Percentiles rank a stretch among this genome's conserved stretches.
These are phyloP conservation scores for Colletotrichum acutatum DNA, from an alignment of 2,329 filamentous ascomycete species.

Conservation along the genomic window DNA sequence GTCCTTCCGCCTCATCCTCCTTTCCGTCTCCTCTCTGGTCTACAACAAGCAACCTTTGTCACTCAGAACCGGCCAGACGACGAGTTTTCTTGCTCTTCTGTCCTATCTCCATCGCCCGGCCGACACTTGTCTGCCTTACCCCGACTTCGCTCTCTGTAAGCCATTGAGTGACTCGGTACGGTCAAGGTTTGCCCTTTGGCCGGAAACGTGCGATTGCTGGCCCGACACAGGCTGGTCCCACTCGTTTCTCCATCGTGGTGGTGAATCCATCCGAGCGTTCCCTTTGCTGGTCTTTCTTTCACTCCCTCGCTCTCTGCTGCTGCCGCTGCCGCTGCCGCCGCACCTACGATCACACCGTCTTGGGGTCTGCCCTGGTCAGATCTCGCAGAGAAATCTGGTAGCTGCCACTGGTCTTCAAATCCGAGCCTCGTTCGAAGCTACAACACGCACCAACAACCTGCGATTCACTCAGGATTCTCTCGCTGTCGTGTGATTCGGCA, in stretches of 20 bases:
- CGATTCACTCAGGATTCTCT: constrained; percentile 1
- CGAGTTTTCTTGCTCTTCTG: not conserved
- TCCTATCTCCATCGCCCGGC: not conserved
- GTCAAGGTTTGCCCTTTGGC: constrained; percentile 21
- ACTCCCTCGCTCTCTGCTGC: not conserved
- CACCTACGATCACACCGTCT: constrained; percentile 22
- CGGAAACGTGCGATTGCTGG: constrained; percentile 29
- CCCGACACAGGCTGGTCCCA: constrained; percentile 30
- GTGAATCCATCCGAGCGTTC: constrained; percentile 32
- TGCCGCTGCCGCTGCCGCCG: not conserved
- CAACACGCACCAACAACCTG: constrained; percentile 10
- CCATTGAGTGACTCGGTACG: constrained; percentile 15
- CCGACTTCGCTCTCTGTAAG: constrained; percentile 8
- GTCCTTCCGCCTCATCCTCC: constrained; percentile 4
- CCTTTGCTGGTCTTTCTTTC: constrained; percentile 8
- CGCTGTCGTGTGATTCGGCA: constrained; percentile 2
- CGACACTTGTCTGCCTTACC: not conserved
- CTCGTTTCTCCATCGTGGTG: constrained; percentile 32
- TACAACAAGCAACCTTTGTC: not conserved
- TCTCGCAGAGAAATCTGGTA: constrained; percentile 19
- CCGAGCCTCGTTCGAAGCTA: constrained; percentile 13
- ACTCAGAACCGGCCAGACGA: constrained; percentile 10
- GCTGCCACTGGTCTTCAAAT: constrained; percentile 1
- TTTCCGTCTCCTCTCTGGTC: not conserved
- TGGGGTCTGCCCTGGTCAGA: constrained; percentile 10